These are phyloP conservation scores for Pythium aquatile DNA, from an alignment of 352 stramenopile genomes.

Conservation along the genomic window DNA sequence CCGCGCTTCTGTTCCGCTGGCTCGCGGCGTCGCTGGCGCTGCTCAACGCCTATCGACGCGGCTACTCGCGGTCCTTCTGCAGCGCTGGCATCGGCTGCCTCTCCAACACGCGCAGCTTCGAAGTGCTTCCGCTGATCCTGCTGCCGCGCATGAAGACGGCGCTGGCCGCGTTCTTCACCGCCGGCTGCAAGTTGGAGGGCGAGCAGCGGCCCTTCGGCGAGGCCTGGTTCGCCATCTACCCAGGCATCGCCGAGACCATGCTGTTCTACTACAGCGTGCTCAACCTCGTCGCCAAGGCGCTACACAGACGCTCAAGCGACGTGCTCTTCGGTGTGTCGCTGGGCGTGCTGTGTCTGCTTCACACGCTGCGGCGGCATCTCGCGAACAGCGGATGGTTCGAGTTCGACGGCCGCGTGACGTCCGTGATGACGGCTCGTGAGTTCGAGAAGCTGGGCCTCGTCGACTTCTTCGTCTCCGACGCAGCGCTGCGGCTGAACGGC, in stretches of 20 bases:
- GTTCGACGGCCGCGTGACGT: constrained; percentile 30
- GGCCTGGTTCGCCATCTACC: constrained; percentile 42
- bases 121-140: constrained; percentile 41
- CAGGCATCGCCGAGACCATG: constrained; percentile 28
- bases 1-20: constrained; percentile 40
- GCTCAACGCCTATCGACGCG: constrained; percentile 22
- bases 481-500: constrained; percentile 32
- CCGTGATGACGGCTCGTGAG: constrained; percentile 28
- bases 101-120: constrained; percentile 33
- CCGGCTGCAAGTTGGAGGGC: constrained; percentile 44
- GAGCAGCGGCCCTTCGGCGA: constrained; percentile 40
- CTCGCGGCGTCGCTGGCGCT: constrained; percentile 37
- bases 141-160: constrained; percentile 39
- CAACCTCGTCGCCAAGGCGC: constrained; percentile 30
- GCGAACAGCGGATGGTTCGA: constrained; percentile 19
- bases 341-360: constrained; percentile 23
- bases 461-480: constrained; percentile 36
- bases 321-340: constrained; percentile 35
- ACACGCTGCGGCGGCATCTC: constrained; percentile 25
- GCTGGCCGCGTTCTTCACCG: constrained; percentile 42
- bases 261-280: constrained; percentile 36
- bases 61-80: constrained; percentile 27
- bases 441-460: constrained; percentile 35
- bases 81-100: constrained; percentile 36
- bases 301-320: constrained; percentile 32